Evolutionary conservation across 495 filamentous ascomycete species (phyloP).

Genomic region (Neurospora sp.): DNA sequence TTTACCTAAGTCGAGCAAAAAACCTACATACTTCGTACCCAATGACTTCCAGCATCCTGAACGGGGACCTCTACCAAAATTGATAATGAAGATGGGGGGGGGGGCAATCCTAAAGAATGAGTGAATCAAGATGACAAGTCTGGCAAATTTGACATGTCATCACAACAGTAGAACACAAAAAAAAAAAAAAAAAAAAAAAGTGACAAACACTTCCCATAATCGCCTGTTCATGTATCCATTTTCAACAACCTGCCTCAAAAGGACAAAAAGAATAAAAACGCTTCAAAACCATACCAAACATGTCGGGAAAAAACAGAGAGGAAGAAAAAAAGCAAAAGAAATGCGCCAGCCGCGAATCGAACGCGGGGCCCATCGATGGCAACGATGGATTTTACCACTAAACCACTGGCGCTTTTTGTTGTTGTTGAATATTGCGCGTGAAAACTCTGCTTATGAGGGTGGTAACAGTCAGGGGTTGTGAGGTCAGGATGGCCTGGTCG

Average conservation of each 20-base stretch:
- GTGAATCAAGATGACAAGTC: not conserved
- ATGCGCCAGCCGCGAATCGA: not conserved
- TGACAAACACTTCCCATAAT: no score
- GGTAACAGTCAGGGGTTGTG: not conserved
- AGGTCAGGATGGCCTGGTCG: not conserved
- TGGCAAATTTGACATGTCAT: not conserved
- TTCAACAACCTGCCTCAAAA: no score
- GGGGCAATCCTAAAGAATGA: not conserved
- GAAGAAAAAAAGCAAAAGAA: not conserved
- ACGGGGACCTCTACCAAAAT: not conserved
- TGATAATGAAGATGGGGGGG: no score
- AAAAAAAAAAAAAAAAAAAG: not conserved
- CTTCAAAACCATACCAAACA: no score
- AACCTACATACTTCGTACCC: not conserved
- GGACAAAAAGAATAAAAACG: no score
- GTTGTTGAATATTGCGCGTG: accelerated
- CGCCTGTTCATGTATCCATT: no score
- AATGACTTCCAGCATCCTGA: not conserved
- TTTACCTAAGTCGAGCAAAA: not conserved
- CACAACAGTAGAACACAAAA: not conserved
- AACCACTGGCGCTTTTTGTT: not conserved
- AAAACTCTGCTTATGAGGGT: not conserved
- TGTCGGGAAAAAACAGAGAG: not conserved
- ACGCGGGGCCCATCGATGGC: not conserved
- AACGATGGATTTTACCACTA: not conserved